Conservation (phyloP, 2,329 filamentous ascomycete species). For the Ceratocystis variospora region DNA sequence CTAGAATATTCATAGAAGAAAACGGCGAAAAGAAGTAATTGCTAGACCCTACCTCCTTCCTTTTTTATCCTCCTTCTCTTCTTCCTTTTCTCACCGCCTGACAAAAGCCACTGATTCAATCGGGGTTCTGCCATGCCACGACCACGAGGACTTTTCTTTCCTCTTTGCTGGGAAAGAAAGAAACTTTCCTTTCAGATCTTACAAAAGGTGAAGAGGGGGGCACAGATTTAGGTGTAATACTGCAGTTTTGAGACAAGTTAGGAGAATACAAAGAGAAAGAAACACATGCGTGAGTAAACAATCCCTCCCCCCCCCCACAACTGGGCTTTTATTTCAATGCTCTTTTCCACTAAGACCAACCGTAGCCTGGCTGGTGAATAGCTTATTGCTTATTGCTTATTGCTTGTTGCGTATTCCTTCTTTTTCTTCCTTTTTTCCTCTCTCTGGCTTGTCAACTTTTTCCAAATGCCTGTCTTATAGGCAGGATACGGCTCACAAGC, state of each 20-base stretch:
- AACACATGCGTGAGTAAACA: background rate
- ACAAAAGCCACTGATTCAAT: background rate
- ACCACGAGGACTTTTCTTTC: too few species aligned
- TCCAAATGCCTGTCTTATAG: background rate
- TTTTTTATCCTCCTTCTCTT: background rate
- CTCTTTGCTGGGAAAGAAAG: background rate
- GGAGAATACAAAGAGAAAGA: background rate
- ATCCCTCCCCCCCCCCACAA: too few species aligned
- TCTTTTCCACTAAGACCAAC: too few species aligned
- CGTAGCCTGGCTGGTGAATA: too few species aligned
- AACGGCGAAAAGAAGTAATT: background rate
- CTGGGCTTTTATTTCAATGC: too few species aligned
- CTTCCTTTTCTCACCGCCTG: constrained; percentile 1
- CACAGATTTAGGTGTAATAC: background rate
- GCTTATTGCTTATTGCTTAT: too few species aligned
- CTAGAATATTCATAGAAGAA: constrained; percentile 4
- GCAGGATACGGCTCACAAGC: background rate
- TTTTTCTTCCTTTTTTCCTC: too few species aligned
- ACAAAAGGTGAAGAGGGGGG: background rate
- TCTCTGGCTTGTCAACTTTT: too few species aligned
- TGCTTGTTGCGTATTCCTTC: too few species aligned
- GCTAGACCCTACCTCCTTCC: too few species aligned
- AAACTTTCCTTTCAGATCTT: background rate
- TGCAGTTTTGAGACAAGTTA: background rate
- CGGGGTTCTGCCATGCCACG: background rate